Conservation (phyloP, 805 yeast genomes). For the Barnettozyma vustinii region DNA sequence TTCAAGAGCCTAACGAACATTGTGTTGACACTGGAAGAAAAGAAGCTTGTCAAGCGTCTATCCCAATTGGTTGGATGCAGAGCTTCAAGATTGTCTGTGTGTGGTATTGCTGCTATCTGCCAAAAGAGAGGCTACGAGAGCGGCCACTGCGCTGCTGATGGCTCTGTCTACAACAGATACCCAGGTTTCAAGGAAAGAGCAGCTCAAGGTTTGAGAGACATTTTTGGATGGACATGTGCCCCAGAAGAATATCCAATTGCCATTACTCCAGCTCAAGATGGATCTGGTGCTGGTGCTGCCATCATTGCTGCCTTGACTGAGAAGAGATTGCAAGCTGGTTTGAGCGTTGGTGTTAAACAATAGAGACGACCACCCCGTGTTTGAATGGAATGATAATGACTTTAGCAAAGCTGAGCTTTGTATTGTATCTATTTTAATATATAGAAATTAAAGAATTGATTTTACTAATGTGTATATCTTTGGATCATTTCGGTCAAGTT, state of each 20-base stretch:
- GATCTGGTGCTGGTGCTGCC: slow-evolving; percentile 97
- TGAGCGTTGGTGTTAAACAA: slow-evolving; percentile 51
- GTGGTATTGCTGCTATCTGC: slow-evolving; percentile 94
- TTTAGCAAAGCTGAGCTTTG: not conserved
- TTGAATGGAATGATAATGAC: slow-evolving; percentile 1
- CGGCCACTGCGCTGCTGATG: slow-evolving; percentile 94
- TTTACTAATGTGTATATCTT: not conserved
- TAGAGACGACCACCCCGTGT: not conserved
- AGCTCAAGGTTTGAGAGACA: slow-evolving; percentile 81
- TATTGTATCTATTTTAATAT: not conserved
- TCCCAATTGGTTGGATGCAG: slow-evolving; percentile 89
- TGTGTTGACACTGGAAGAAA: slow-evolving; percentile 67
- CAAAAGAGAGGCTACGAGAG: slow-evolving; percentile 72
- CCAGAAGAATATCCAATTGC: slow-evolving; percentile 64
- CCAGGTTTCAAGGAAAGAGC: slow-evolving; percentile 90
- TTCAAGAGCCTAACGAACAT: slow-evolving; percentile 57
- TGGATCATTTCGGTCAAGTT: too few relatives aligned
- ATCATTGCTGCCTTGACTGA: slow-evolving; percentile 93
- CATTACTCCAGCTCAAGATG: slow-evolving; percentile 93
- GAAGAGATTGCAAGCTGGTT: slow-evolving; percentile 65
- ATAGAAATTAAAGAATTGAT: not conserved
- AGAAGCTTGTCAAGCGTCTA: slow-evolving; percentile 73
- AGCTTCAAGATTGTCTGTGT: slow-evolving; percentile 85
- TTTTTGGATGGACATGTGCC: slow-evolving; percentile 68
- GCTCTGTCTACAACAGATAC: slow-evolving; percentile 90